phyloP scores from a whole-genome alignment of 805 yeast species.

The Saturnispora ahearnii region DNA sequence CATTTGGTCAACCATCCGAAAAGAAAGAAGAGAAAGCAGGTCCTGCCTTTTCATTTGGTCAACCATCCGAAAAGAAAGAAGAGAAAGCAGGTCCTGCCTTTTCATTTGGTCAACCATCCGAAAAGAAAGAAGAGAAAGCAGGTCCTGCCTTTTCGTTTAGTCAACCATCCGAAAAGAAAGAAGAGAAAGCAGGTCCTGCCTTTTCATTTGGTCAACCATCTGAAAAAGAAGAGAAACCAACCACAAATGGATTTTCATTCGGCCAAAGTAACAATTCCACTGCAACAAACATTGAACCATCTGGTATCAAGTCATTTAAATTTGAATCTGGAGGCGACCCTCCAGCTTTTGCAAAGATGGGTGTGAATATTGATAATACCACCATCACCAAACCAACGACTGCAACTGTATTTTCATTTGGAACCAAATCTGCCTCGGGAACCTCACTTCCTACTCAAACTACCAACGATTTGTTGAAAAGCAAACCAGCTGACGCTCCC shows the following conservation, averaged over 20 bases:
- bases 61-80: too few species aligned
- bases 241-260: conserved; percentile 8
- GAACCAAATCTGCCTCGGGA: background rate
- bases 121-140: too few species aligned
- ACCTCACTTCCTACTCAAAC: too few species aligned
- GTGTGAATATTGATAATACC: background rate
- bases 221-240: background rate
- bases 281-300: background rate
- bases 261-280: background rate
- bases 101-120: too few species aligned
- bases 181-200: conserved; percentile 1
- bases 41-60: too few species aligned
- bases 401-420: background rate
- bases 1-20: too few species aligned
- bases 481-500: too few species aligned
- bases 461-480: too few species aligned
- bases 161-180: background rate
- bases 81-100: too few species aligned
- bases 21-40: too few species aligned
- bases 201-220: background rate
- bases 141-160: too few species aligned
- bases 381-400: background rate
- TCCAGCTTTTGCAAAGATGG: background rate
- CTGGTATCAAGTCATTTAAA: background rate
- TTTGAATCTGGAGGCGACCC: background rate